A percentile compares a stretch with the other conserved stretches of the same genome.
These are phyloP conservation scores for Rhynchospora pubera DNA, from an alignment of 176 grass and related monocot genomes.

Conservation along the genomic window DNA sequence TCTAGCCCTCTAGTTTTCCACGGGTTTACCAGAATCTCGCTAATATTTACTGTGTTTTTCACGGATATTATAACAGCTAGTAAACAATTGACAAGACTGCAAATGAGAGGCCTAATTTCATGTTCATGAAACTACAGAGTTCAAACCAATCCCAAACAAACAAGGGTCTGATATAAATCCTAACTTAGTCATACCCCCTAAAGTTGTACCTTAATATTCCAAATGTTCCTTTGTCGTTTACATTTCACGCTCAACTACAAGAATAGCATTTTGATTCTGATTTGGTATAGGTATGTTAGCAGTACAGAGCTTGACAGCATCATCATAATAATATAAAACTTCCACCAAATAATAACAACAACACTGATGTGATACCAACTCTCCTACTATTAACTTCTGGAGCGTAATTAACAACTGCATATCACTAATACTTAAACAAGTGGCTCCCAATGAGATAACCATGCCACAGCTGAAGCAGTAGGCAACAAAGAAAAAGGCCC, in stretches of 20 bases:
- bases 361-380: constrained; percentile 16
- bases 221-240: neutral
- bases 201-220: neutral
- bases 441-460: neutral
- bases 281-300: neutral
- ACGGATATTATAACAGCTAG: too few relatives aligned
- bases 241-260: neutral
- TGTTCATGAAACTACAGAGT: neutral
- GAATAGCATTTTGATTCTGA: neutral
- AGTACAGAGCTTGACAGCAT: neutral
- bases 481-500: neutral
- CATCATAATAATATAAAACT: neutral
- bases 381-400: neutral
- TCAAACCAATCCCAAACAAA: too few relatives aligned
- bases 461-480: neutral
- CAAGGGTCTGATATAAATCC: too few relatives aligned
- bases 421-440: neutral
- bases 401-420: constrained; percentile 2
- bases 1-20: neutral
- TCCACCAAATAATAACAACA: neutral
- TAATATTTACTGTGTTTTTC: neutral
- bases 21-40: neutral
- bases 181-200: too few relatives aligned
- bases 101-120: neutral
- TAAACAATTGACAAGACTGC: neutral